phyloP scores from a whole-genome alignment of 2,329 filamentous ascomycete genomes.

The Trichoderma aggressivum region DNA sequence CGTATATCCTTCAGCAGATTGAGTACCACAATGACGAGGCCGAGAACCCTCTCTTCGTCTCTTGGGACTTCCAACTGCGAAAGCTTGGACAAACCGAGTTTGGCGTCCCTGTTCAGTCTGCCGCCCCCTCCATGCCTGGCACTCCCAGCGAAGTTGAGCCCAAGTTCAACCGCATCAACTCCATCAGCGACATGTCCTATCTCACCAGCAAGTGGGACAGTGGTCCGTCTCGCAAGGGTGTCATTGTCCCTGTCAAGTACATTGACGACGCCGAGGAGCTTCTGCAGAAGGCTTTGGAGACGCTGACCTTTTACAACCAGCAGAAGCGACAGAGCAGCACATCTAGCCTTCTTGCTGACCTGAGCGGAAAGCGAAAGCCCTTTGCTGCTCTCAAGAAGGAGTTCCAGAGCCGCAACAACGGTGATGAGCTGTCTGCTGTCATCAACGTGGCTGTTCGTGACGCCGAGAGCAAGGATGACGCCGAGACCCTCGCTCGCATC shows the following conservation, averaged over 20 bases:
- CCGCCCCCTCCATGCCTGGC: slow-evolving; percentile 78
- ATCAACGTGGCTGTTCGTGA: slow-evolving; percentile 90
- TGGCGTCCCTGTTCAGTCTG: slow-evolving; percentile 74
- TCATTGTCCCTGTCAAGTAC: slow-evolving; percentile 89
- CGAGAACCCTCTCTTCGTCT: slow-evolving; percentile 67
- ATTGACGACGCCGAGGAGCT: slow-evolving; percentile 91
- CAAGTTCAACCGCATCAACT: slow-evolving; percentile 78
- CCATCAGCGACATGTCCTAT: slow-evolving; percentile 96
- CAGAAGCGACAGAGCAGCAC: slow-evolving; percentile 53
- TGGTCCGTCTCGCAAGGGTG: slow-evolving; percentile 85
- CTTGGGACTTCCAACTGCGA: slow-evolving; percentile 93
- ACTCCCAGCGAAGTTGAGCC: slow-evolving; percentile 61
- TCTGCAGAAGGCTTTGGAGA: slow-evolving; percentile 77
- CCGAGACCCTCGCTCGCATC: slow-evolving; percentile 75
- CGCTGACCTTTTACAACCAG: slow-evolving; percentile 62
- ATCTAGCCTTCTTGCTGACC: slow-evolving; percentile 64
- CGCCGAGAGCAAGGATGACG: slow-evolving; percentile 77
- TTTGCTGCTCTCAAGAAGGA: slow-evolving; percentile 27
- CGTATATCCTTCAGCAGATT: slow-evolving; percentile 85
- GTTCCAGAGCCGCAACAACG: slow-evolving; percentile 36
- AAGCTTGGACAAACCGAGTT: slow-evolving; percentile 93
- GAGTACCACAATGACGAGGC: slow-evolving; percentile 82
- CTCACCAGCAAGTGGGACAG: slow-evolving; percentile 67
- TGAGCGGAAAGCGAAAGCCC: slow-evolving; percentile 68
- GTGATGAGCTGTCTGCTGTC: slow-evolving; percentile 84